Base-by-base conservation (phyloP, 1,284 basidiomycete species). In the Tylopilus orsonianus region DNA sequence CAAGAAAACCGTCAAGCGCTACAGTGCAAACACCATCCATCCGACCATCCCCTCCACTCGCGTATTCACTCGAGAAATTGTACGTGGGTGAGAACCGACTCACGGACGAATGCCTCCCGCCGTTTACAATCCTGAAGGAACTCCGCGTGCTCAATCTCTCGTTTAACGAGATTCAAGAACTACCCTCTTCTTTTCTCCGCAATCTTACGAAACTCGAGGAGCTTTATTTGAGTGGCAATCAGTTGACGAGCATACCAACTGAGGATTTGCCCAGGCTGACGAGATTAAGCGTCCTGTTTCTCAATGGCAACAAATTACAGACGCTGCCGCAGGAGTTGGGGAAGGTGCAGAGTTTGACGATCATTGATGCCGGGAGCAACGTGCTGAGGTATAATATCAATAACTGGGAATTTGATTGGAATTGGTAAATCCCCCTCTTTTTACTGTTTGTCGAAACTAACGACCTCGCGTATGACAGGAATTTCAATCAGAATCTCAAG, bases 371-470 rank as follows among this genome's bases (percentile, higher is more conserved):
- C 2, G 95, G 96, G 7, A 95, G 89, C 67, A 99, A 99, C 66
- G 71, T 85, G 44, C 77, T 99, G 69, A 95, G 93, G 78, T 99
- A 99, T 72, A 99, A 99, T 66, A 95, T 98, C 57, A 90, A 93
- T 61, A 99, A 99, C 64, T 96, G 88, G 88, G 92, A 96, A 63
- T 99, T 96, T 70, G 97, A 99, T 71, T 99, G 96, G 96, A 99
- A 99, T 69, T 99, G 97, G 97, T 94, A 56, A 46, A 78, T 71
- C 35, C 49, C 1, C 8, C 23, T 12, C 23, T 12, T 3, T 29
- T 34, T 18, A 27, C 24, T 24, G 5, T n/a, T 3, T 23, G 16
- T 14, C 1, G 33, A 5, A 22, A 43, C 49, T 49, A 48, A 49
- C 44, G 44, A 27, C 29, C 23, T 51, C 24, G 13, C 4, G 32